Conservation (phyloP, 345 rosid genomes). For the Dovyalis caffra region DNA sequence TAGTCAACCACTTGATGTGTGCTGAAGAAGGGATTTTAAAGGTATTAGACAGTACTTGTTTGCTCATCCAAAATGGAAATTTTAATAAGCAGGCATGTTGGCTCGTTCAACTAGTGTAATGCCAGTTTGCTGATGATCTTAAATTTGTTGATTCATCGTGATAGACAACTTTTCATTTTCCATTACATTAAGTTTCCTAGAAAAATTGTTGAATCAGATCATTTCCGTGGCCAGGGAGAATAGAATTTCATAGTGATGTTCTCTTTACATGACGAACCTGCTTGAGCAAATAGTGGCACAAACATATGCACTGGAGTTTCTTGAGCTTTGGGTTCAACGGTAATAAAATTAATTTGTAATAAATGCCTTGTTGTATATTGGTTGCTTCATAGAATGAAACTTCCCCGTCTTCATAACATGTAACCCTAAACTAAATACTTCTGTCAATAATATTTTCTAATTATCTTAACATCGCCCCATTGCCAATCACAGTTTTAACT, state of each 20-base stretch:
- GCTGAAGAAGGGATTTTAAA: no score
- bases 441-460: background rate
- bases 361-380: background rate
- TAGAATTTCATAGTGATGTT: background rate
- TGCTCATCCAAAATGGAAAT: no score
- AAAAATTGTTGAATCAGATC: background rate
- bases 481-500: background rate
- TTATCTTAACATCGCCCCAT: background rate
- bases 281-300: background rate
- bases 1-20: background rate
- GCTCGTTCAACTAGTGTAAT: background rate
- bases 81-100: background rate
- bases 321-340: background rate
- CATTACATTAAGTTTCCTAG: background rate
- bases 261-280: background rate
- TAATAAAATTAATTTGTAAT: background rate
- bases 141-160: background rate
- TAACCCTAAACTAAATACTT: background rate
- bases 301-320: background rate
- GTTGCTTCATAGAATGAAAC: background rate
- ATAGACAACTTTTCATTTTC: background rate
- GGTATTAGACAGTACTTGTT: no score
- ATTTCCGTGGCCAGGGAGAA: constrained; percentile 8
- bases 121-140: background rate
- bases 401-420: background rate